Conservation (phyloP, 768 basidiomycete genomes). For the Cubamyces sp. region DNA sequence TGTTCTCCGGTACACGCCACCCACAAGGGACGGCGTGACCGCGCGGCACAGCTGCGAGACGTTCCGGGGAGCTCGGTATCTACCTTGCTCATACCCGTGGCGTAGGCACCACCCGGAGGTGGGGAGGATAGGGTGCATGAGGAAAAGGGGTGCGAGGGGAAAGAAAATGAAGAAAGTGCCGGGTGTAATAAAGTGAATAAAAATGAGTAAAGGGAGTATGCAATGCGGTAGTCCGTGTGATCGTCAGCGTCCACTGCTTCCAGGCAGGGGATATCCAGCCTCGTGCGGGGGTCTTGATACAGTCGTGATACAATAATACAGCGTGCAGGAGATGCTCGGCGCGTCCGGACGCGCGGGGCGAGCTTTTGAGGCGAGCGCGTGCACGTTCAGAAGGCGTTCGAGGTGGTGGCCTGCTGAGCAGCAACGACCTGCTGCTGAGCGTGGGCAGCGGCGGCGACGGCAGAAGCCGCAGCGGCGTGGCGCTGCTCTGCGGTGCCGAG, state of each 20-base stretch:
- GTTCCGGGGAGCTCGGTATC: conserved; percentile 33
- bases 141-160: not conserved
- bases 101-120: conserved; percentile 23
- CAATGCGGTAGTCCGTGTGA: conserved; percentile 44
- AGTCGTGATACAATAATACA: conserved; percentile 38
- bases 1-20: conserved; percentile 24
- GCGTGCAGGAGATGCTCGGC: conserved; percentile 37
- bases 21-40: conserved; percentile 29
- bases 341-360: conserved; percentile 31
- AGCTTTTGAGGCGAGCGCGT: conserved; percentile 32
- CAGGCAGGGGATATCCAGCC: conserved; percentile 48
- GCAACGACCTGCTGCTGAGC: conserved; percentile 41
- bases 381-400: conserved; percentile 33
- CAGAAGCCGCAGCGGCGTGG: conserved; percentile 60
- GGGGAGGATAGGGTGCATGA: conserved; percentile 9
- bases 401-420: conserved; percentile 46
- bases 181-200: conserved; percentile 37
- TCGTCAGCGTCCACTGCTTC: conserved; percentile 57
- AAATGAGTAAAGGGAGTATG: conserved; percentile 36
- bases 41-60: conserved; percentile 64
- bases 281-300: conserved; percentile 31
- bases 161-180: conserved; percentile 18
- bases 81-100: conserved; percentile 27
- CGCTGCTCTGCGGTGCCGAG: conserved; percentile 79
- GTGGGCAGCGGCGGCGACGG: conserved; percentile 54